These are phyloP conservation scores for Acer negundo DNA, from an alignment of 345 rosid species.

Conservation along the genomic window DNA sequence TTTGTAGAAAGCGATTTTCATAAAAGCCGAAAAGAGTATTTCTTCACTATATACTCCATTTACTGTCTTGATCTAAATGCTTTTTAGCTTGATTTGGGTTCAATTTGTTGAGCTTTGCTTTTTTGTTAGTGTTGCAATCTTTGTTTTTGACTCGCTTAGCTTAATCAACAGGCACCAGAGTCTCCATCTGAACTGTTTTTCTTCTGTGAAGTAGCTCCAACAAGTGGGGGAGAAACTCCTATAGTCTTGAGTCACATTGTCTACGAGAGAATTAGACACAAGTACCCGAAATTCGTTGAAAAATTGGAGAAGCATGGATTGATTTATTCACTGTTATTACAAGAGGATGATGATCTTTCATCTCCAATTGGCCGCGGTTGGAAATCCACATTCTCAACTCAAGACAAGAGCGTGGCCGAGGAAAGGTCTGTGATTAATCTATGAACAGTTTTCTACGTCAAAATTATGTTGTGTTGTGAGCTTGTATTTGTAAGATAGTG, in stretches of 20 bases:
- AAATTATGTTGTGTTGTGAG: neutral
- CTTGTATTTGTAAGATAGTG: neutral
- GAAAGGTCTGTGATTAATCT: slow-evolving; percentile 47
- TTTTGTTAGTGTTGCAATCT: neutral
- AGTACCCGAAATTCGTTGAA: slow-evolving; percentile 66
- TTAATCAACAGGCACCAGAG: slow-evolving; percentile 64
- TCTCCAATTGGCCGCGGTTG: slow-evolving; percentile 93
- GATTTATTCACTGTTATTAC: slow-evolving; percentile 61
- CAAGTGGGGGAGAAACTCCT: slow-evolving; percentile 88
- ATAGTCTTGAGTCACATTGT: slow-evolving; percentile 81
- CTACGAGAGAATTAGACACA: slow-evolving; percentile 68
- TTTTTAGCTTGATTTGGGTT: neutral
- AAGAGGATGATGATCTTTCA: slow-evolving; percentile 76
- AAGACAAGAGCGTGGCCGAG: slow-evolving; percentile 68
- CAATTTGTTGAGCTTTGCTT: neutral
- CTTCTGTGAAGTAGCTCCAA: slow-evolving; percentile 84
- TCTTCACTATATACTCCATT: neutral
- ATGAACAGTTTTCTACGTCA: neutral
- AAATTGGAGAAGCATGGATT: slow-evolving; percentile 70
- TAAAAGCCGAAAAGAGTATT: too few relatives aligned
- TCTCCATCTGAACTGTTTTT: slow-evolving; percentile 86
- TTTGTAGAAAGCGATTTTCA: too few relatives aligned
- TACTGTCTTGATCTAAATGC: too few relatives aligned
- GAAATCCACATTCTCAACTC: slow-evolving; percentile 86
- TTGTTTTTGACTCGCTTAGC: neutral